These are phyloP conservation scores for Annona squamosa DNA, from an alignment of 164 flowering plant genomes.

Conservation along the genomic window DNA sequence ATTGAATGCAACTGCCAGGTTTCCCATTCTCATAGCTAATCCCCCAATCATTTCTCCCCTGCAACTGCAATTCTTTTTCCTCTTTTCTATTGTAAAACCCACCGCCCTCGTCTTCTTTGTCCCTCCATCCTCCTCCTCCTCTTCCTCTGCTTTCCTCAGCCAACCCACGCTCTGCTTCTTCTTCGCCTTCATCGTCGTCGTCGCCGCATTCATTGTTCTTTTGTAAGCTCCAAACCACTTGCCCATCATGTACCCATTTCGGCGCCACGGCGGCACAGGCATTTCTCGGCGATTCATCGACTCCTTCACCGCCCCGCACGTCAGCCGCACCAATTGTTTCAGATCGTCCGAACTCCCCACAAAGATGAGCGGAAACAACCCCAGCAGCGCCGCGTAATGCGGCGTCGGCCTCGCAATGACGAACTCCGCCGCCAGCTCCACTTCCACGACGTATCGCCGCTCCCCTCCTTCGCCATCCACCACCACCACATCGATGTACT, in stretches of 20 bases:
- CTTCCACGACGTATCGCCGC: conserved; percentile 48
- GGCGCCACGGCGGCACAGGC: conserved; percentile 72
- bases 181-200: no score
- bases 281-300: conserved; percentile 51
- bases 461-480: conserved; percentile 2
- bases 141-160: no score
- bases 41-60: not conserved
- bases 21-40: not conserved
- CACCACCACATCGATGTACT: conserved; percentile 42
- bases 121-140: no score
- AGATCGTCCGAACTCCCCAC: conserved; percentile 44
- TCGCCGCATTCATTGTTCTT: conserved; percentile 33
- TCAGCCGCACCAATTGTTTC: conserved; percentile 35
- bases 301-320: conserved; percentile 45
- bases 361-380: conserved; percentile 38
- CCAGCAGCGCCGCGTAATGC: conserved; percentile 25
- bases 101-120: not conserved
- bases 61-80: not conserved
- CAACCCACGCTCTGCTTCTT: no score
- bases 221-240: conserved; percentile 71
- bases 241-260: conserved; percentile 52
- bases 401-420: conserved; percentile 64
- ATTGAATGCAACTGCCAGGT: not conserved
- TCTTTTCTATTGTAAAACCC: not conserved
- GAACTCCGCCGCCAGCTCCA: conserved; percentile 48